Evolutionary conservation across 495 filamentous ascomycete genomes (phyloP), one percentile per base, ranked within the genome.

Genomic region (Xylaria sp.): DNA sequence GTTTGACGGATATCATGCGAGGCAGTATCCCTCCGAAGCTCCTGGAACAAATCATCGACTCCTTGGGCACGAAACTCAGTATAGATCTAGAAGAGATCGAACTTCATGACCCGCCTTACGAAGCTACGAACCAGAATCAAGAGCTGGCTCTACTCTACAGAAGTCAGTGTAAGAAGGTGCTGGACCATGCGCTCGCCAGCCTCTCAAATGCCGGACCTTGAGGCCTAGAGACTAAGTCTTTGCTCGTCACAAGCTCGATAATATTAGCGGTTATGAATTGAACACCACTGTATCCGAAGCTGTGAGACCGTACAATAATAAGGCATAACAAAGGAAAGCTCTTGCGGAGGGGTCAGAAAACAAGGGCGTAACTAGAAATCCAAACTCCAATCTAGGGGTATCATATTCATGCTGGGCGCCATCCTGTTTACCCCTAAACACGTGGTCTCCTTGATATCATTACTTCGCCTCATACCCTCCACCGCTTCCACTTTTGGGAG

Each of bases 81-180:
- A 74, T 77, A 15, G 77, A 79, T 21, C 72, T 86, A 14, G 75
- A 77, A 50, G 78, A 79, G 26, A 70, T 79, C 19, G 78, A 81
- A 24, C 50, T 50, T 31, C 73, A 76, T 26, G 80, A 78, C 15
- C 75, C 76, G 5, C 73, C 64, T 14, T 83, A 79, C 14, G 71
- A 76, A 63, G 73, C 79, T 6, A 48, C 62, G 26, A 82, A 81
- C 62, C 71, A 68, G 15, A 85, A 85, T 65, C 84, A 85, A 73
- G 50, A 75, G 58, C 74, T 86, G 7, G 83, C 82, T 41, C 14
- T 79, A n/a, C 61, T 72, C 7, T 85, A 86, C 71, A 72, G 84
- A 64, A 61, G 66, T 37, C 82, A 82, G 71, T 86, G 80, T 67
- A 74, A 73, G 62, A 80, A 75, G 66, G 84, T 85, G 12, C 50